Evolutionary conservation across 23 red algal species (phyloP).

Genomic region (Gracilaria domingensis): DNA sequence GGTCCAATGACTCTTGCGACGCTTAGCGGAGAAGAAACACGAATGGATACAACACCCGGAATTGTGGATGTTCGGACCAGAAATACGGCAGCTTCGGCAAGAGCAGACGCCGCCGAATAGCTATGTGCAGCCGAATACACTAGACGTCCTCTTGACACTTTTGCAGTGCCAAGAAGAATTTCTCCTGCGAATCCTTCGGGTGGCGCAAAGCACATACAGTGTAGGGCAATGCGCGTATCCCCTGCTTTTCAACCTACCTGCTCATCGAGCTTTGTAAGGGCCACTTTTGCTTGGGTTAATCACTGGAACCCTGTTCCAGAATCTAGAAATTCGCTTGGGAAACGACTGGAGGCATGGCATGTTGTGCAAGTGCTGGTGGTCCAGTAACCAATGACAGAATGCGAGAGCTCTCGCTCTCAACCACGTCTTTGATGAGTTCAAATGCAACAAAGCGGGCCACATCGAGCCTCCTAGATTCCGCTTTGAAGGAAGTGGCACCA

Average conservation of each 20-base stretch:
- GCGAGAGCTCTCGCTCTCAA: constrained; percentile 44
- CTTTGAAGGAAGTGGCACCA: constrained; percentile 29
- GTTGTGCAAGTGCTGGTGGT: constrained; percentile 39
- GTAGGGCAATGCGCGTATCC: constrained; percentile 54
- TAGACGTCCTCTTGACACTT: constrained; percentile 50
- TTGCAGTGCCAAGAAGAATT: constrained; percentile 55
- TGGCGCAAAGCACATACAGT: constrained; percentile 62
- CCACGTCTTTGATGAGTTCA: constrained; percentile 55
- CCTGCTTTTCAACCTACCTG: constrained; percentile 57
- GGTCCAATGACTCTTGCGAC: constrained; percentile 61
- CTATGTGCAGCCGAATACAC: constrained; percentile 53
- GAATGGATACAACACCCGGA: constrained; percentile 44
- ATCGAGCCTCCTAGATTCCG: constrained; percentile 56
- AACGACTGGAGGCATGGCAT: not conserved
- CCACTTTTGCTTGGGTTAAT: not conserved
- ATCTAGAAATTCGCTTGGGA: not conserved
- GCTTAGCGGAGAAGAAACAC: constrained; percentile 59
- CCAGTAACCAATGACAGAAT: constrained; percentile 64
- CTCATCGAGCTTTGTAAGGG: constrained; percentile 40
- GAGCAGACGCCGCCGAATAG: constrained; percentile 50
- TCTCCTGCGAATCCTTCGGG: constrained; percentile 40
- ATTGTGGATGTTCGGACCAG: constrained; percentile 43
- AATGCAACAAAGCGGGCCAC: constrained; percentile 54
- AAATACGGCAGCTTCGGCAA: constrained; percentile 67
- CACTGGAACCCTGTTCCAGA: not conserved